Evolutionary conservation across 2,329 filamentous ascomycete species (phyloP).

Genomic region (Neonectria faginata): DNA sequence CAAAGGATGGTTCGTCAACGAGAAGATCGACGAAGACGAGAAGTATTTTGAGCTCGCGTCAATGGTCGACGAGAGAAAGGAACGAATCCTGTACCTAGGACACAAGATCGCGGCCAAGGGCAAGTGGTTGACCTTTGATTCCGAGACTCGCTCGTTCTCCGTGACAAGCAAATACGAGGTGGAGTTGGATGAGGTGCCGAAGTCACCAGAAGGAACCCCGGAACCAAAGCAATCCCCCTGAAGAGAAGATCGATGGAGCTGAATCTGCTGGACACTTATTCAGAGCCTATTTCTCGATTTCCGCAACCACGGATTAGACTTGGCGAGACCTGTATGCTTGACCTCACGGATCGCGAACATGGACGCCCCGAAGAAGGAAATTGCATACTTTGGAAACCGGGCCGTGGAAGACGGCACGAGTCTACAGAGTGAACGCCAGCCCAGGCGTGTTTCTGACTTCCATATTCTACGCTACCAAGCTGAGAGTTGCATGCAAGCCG

Average conservation of each 20-base stretch:
- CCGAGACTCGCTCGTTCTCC: constrained; percentile 51
- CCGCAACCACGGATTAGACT: not conserved
- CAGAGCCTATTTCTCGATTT: not conserved
- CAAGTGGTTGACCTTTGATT: constrained; percentile 62
- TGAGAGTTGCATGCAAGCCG: too few relatives aligned
- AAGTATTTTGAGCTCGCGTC: constrained; percentile 71
- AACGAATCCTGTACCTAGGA: constrained; percentile 70
- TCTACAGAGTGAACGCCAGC: too few relatives aligned
- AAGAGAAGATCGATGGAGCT: not conserved
- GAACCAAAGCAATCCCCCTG: not conserved
- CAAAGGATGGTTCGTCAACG: constrained; percentile 66
- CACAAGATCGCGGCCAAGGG: constrained; percentile 57
- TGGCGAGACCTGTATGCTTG: not conserved
- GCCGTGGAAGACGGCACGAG: too few relatives aligned
- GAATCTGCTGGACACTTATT: not conserved
- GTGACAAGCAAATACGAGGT: constrained; percentile 54
- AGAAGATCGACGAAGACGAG: constrained; percentile 75
- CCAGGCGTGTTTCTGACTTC: too few relatives aligned
- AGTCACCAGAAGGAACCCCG: not conserved
- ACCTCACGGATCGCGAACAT: not conserved
- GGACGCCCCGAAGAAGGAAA: not conserved
- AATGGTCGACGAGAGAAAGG: constrained; percentile 67
- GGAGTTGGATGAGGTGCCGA: constrained; percentile 42
- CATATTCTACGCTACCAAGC: too few relatives aligned
- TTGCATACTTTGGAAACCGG: not conserved